phyloP scores from a whole-genome alignment of 164 flowering plant species.

The Piper longum region DNA sequence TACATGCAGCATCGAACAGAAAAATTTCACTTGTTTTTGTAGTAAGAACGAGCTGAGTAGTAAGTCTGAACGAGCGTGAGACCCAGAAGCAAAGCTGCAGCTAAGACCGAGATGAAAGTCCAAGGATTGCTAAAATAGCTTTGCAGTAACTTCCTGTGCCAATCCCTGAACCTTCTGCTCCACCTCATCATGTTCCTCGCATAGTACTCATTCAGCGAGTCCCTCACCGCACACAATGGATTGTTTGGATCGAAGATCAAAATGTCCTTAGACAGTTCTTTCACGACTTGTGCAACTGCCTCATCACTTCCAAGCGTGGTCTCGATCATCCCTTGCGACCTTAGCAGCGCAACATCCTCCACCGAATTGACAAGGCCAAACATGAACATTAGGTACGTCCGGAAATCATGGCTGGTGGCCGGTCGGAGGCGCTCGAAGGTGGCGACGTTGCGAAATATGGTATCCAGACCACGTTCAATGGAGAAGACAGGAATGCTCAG shows the following conservation, averaged over 20 bases:
- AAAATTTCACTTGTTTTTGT: neutral
- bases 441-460: neutral
- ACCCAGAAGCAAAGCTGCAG: conserved; percentile 9
- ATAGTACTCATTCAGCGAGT: neutral
- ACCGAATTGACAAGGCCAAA: neutral
- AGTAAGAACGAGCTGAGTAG: conserved; percentile 3
- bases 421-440: neutral
- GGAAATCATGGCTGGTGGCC: neutral
- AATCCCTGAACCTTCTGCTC: neutral
- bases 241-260: neutral
- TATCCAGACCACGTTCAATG: neutral
- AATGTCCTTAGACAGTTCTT: neutral
- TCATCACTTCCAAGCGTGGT: conserved; percentile 1
- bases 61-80: conserved; percentile 9
- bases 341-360: neutral
- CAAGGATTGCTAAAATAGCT: conserved; percentile 11
- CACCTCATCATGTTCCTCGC: neutral
- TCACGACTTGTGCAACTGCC: neutral
- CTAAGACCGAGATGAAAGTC: conserved; percentile 8
- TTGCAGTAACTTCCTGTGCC: conserved; percentile 1
- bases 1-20: neutral
- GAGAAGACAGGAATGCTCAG: neutral
- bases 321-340: neutral
- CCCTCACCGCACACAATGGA: neutral
- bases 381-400: neutral